Conservation (phyloP, 352 stramenopile species). For the Blastocystis sp. region DNA sequence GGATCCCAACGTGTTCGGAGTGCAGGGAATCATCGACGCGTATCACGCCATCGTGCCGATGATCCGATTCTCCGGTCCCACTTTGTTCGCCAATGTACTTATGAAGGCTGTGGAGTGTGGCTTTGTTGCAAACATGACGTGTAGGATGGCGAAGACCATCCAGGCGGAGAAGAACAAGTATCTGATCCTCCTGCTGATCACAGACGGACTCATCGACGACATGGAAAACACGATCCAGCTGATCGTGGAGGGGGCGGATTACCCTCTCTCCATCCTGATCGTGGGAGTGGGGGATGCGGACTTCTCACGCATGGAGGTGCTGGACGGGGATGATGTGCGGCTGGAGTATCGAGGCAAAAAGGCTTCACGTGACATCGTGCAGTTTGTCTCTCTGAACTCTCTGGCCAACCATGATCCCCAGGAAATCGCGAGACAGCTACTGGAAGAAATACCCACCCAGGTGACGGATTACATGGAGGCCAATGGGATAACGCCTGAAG, state of each 20-base stretch:
- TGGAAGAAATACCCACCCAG: slow-evolving; percentile 24
- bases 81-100: slow-evolving; percentile 65
- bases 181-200: slow-evolving; percentile 77
- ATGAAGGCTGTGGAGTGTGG: slow-evolving; percentile 54
- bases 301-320: slow-evolving; percentile 70
- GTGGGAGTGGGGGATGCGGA: slow-evolving; percentile 72
- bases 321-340: slow-evolving; percentile 21
- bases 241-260: slow-evolving; percentile 61
- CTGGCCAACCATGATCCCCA: background rate
- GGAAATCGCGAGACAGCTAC: background rate
- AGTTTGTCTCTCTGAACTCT: background rate
- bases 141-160: slow-evolving; percentile 2
- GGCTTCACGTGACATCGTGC: slow-evolving; percentile 38
- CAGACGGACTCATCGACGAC: slow-evolving; percentile 78
- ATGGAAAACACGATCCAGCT: slow-evolving; percentile 68
- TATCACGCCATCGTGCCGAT: slow-evolving; percentile 63
- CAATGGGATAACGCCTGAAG: slow-evolving; percentile 2
- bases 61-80: slow-evolving; percentile 65
- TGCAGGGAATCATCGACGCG: slow-evolving; percentile 73
- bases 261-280: slow-evolving; percentile 70
- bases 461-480: slow-evolving; percentile 27
- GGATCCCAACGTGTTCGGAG: slow-evolving; percentile 71
- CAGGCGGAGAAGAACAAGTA: slow-evolving; percentile 66
- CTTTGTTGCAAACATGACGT: background rate
- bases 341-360: background rate